Evolutionary conservation across 768 basidiomycete species (phyloP).

Genomic region (Chalciporus pseudorubinellus): DNA sequence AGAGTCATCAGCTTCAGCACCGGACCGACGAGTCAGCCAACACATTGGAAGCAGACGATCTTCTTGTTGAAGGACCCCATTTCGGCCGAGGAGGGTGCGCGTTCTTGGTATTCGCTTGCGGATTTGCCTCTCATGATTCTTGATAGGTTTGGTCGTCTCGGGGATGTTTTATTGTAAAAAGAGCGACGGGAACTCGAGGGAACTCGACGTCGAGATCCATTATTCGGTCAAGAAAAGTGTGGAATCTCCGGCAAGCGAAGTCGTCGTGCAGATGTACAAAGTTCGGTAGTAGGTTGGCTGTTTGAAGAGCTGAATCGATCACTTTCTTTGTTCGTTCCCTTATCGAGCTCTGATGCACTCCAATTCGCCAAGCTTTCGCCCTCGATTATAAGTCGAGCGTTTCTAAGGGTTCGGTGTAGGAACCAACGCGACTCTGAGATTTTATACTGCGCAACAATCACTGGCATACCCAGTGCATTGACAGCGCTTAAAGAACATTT

Average conservation of each 20-base stretch:
- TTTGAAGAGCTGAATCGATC: too few species aligned
- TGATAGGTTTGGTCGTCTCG: slow-evolving; percentile 63
- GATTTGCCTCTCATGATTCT: neutral
- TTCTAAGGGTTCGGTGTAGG: too few species aligned
- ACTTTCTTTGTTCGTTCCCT: too few species aligned
- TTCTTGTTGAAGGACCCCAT: slow-evolving; percentile 85
- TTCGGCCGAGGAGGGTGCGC: slow-evolving; percentile 66
- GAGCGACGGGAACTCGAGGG: slow-evolving; percentile 75
- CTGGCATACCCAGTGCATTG: too few species aligned
- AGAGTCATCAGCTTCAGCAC: slow-evolving; percentile 80
- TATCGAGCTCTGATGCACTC: too few species aligned
- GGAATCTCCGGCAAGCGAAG: slow-evolving; percentile 36
- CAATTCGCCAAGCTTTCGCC: too few species aligned
- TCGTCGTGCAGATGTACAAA: slow-evolving; percentile 76
- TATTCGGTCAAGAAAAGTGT: slow-evolving; percentile 49
- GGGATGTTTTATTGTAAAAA: slow-evolving; percentile 87
- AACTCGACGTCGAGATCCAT: slow-evolving; percentile 90
- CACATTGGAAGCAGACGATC: slow-evolving; percentile 96
- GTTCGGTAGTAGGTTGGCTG: slow-evolving; percentile 47
- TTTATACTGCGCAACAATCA: too few species aligned
- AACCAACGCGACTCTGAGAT: too few species aligned
- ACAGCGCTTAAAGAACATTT: too few species aligned
- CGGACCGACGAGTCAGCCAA: slow-evolving; percentile 80
- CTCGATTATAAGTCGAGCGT: too few species aligned
- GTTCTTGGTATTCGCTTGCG: neutral